Conservation (phyloP, 306 rosid genomes). For the Abrus precatorius region DNA sequence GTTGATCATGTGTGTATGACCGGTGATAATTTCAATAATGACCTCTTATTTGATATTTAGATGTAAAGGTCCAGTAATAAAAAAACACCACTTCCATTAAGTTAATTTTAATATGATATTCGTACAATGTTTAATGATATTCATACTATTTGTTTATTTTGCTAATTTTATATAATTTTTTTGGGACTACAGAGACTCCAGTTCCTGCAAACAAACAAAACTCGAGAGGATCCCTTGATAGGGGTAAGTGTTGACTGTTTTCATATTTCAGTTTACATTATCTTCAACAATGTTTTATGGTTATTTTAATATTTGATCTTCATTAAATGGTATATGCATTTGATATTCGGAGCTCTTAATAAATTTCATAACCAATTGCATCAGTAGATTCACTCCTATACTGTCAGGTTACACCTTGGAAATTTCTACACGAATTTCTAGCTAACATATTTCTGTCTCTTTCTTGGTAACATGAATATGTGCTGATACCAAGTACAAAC, state of each 20-base stretch:
- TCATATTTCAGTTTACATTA: neutral
- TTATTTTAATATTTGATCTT: neutral
- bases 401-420: conserved; percentile 5
- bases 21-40: too few species aligned
- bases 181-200: conserved; percentile 53
- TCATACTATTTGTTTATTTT: neutral
- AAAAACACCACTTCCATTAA: neutral
- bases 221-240: conserved; percentile 73
- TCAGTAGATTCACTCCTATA: neutral
- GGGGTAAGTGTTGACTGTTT: conserved; percentile 62
- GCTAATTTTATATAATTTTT: neutral
- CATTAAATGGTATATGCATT: neutral
- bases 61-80: neutral
- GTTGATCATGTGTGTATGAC: too few species aligned
- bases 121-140: neutral
- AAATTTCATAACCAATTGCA: conserved; percentile 9
- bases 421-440: neutral
- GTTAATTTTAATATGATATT: neutral
- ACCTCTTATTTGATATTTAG: conserved; percentile 7
- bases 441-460: neutral
- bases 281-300: conserved; percentile 11
- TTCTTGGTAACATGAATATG: conserved; percentile 20
- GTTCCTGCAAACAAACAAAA: conserved; percentile 52
- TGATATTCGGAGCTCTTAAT: conserved; percentile 13
- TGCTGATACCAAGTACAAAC: neutral